Conservation (phyloP, 257 asterid species). For the Primulina eburnea region DNA sequence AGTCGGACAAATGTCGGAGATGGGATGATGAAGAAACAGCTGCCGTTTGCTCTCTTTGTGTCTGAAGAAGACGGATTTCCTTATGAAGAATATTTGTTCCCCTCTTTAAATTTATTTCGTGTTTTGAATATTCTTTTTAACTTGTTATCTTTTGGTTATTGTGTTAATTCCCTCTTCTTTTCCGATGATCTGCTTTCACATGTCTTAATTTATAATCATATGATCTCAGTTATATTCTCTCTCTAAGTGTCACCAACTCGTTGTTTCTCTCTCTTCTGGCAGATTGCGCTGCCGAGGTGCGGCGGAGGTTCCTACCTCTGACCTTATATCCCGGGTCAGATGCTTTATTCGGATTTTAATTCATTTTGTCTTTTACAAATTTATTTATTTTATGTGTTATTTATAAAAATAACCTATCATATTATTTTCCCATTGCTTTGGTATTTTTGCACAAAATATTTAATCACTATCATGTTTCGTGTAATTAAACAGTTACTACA, state of each 20-base stretch:
- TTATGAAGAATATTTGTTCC: slow-evolving; percentile 31
- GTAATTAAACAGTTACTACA: no score
- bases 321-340: background rate
- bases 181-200: slow-evolving; percentile 7
- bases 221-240: background rate
- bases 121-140: background rate
- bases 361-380: background rate
- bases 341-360: background rate
- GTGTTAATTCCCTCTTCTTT: slow-evolving; percentile 3
- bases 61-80: slow-evolving; percentile 36
- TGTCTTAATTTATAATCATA: background rate
- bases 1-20: slow-evolving; percentile 9
- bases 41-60: slow-evolving; percentile 31
- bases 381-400: background rate
- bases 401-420: background rate
- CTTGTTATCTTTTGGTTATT: background rate
- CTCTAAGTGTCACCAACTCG: slow-evolving; percentile 6
- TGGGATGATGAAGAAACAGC: slow-evolving; percentile 47
- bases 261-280: slow-evolving; percentile 12
- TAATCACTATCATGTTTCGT: no score
- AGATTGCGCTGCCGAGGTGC: background rate
- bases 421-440: no score
- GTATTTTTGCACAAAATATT: no score
- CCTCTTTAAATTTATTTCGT: slow-evolving; percentile 13
- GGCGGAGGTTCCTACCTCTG: slow-evolving; percentile 28